These are phyloP conservation scores for Macadamia tetraphylla DNA, from an alignment of 164 flowering plant genomes.

Conservation along the genomic window DNA sequence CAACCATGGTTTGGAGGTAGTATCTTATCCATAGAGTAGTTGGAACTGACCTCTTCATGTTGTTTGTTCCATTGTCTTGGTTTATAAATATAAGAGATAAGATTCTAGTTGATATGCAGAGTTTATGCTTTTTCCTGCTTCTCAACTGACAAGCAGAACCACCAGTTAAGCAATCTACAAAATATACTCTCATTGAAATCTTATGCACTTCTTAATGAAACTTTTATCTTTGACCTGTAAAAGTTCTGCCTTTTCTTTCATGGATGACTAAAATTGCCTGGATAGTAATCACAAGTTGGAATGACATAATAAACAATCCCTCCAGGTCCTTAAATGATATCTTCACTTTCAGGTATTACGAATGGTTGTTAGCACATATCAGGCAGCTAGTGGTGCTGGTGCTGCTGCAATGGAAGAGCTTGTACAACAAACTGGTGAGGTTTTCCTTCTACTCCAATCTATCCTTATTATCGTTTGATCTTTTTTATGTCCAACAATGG, in stretches of 20 bases:
- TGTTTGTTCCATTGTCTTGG: neutral
- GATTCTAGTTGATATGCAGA: too few relatives aligned
- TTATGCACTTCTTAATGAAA: neutral
- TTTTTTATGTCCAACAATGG: neutral
- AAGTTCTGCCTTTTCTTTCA: neutral
- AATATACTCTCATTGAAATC: neutral
- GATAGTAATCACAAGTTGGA: neutral
- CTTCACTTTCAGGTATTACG: constrained; percentile 53
- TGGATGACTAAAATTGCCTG: neutral
- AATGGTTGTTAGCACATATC: constrained; percentile 99
- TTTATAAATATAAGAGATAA: too few relatives aligned
- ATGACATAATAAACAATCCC: neutral
- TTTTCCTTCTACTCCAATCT: constrained; percentile 15
- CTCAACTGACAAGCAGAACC: too few relatives aligned
- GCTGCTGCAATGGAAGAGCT: constrained; percentile 99
- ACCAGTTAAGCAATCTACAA: neutral
- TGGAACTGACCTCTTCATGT: neutral
- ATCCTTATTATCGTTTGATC: neutral
- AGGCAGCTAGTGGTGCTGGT: constrained; percentile 99
- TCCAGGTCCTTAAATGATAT: neutral
- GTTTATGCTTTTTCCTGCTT: too few relatives aligned
- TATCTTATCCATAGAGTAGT: neutral
- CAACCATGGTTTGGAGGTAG: too few relatives aligned
- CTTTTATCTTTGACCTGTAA: neutral
- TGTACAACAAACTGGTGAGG: constrained; percentile 94